Evolutionary conservation across 148 eudicot species (phyloP), one percentile per base, ranked within the genome.

Genomic region (Vaccinium corymbosum): DNA sequence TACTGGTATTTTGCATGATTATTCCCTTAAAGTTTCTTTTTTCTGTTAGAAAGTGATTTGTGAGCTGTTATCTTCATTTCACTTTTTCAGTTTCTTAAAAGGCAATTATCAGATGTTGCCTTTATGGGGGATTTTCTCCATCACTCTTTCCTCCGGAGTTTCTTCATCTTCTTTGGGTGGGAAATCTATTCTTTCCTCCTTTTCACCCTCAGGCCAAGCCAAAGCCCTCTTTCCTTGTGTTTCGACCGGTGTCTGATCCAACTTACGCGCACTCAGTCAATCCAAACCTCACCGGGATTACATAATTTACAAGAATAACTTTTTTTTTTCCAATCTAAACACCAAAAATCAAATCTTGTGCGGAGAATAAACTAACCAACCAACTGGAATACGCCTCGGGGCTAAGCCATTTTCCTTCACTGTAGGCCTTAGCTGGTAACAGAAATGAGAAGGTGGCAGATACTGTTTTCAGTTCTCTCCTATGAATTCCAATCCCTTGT

Each of bases 31-130:
- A 38, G 82, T 59, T 35, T 59, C 82, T 80, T 20, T 27, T 20
- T 61, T 59, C 14, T 1, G 35, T 51, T 50, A 82, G 75, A 85
- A 82, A 82, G 76, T 57, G 78, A 82, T 73, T 79, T 79, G 64
- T 83, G 87, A 79, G 86, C 76, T 81, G 83, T 81, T 84, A 52
- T 64, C 56, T 79, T 74, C 76, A 14, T 49, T 80, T 56, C 57
- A 52, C 83, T 77, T 89, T 89, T 79, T 76, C 83, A 76, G 86
- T 71, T 87, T 82, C 83, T 86, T 83, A 84, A 88, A 86, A 86
- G 80, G 76, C 25, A 68, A 4, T 32, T 76, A 78, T 56, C 32
- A 79, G 75, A 52, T 74, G 11, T 66, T 72, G 82, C 32, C 72
- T 61, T 88, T 53, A 9, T 57, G 66, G 46, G 46, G 66, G 46